phyloP scores from a whole-genome alignment of 2,329 filamentous ascomycete genomes.

The Blumeria graminis region DNA sequence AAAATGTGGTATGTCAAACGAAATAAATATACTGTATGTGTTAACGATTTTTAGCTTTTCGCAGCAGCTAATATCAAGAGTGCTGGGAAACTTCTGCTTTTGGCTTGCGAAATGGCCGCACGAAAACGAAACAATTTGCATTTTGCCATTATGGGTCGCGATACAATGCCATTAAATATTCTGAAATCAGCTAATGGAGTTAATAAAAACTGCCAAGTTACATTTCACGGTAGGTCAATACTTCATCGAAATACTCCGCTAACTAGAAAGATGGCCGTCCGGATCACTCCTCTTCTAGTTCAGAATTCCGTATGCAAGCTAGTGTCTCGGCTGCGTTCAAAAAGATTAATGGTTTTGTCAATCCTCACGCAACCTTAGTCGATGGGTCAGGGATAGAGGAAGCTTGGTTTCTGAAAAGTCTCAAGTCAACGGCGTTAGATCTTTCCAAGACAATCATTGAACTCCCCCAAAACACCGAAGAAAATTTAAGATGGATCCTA shows the following conservation, averaged over 20 bases:
- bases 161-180: slow-evolving; percentile 41
- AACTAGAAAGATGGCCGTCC: slow-evolving; percentile 42
- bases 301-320: slow-evolving; percentile 41
- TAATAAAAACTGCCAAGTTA: slow-evolving; percentile 40
- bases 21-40: background rate
- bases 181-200: slow-evolving; percentile 60
- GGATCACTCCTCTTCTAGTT: slow-evolving; percentile 45
- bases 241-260: slow-evolving; percentile 2
- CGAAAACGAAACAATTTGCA: slow-evolving; percentile 53
- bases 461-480: slow-evolving; percentile 37
- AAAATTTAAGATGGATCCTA: slow-evolving; percentile 52
- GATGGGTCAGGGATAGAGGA: slow-evolving; percentile 47
- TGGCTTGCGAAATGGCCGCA: slow-evolving; percentile 67
- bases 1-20: slow-evolving; percentile 37
- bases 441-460: slow-evolving; percentile 44
- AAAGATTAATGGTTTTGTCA: slow-evolving; percentile 51
- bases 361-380: slow-evolving; percentile 42
- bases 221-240: slow-evolving; percentile 23
- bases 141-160: slow-evolving; percentile 53
- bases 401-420: slow-evolving; percentile 34
- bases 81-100: slow-evolving; percentile 45
- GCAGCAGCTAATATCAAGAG: slow-evolving; percentile 52
- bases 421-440: slow-evolving; percentile 28
- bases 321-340: slow-evolving; percentile 40
- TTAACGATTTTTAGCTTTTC: slow-evolving; percentile 28